A percentile compares a stretch with the other conserved stretches of the same genome.
phyloP scores from a whole-genome alignment of 106 monocot genomes.

The Gastrodia elata region DNA sequence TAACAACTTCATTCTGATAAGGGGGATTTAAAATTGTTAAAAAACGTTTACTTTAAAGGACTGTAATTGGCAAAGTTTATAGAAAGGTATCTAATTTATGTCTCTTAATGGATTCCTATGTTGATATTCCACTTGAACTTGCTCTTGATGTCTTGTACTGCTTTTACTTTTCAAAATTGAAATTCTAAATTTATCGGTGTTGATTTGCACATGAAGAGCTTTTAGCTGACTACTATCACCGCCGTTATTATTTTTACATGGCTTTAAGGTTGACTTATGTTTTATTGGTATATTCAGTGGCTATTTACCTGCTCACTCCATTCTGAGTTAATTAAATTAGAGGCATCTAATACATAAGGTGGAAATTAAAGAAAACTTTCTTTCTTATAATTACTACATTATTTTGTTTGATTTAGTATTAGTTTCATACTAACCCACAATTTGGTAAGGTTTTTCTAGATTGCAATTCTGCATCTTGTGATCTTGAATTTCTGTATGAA shows the following conservation, averaged over 20 bases:
- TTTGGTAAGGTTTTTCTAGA: background rate
- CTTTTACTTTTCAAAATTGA: background rate
- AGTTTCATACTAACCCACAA: background rate
- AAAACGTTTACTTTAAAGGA: background rate
- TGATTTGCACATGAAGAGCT: background rate
- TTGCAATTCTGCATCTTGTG: background rate
- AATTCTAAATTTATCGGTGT: background rate
- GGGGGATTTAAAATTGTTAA: background rate
- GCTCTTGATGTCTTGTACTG: background rate
- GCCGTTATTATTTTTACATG: background rate
- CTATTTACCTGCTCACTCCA: background rate
- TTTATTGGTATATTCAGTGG: background rate
- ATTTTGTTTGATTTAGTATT: background rate
- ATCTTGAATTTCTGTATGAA: background rate
- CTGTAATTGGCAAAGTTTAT: background rate
- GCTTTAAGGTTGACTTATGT: background rate
- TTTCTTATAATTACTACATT: background rate
- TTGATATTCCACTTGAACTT: background rate
- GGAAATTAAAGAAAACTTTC: too few species aligned
- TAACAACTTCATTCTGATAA: background rate
- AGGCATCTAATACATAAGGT: background rate
- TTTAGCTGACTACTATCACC: background rate
- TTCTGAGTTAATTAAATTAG: background rate
- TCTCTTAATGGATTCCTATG: background rate
- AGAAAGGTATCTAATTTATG: background rate